Base-by-base conservation (phyloP, 805 yeast species). In the Clavispora santaluciae region DNA sequence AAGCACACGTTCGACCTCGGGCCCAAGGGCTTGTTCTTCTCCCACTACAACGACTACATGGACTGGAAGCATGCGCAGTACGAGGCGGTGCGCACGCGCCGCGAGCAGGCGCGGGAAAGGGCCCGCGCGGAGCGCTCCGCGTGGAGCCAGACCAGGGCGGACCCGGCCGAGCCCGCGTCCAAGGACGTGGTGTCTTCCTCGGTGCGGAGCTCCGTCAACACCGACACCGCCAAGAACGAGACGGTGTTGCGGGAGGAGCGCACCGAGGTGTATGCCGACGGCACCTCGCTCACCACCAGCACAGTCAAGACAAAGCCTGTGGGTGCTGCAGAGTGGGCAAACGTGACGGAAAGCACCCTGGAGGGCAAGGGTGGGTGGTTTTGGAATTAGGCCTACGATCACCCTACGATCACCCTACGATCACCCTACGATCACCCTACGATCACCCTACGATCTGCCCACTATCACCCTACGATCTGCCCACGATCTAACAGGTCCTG, bases 31-130 rank as follows among this genome's bases (percentile, higher is more conserved):
- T 42, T 70, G 6, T 86, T 74, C 60, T 89, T 87, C 66, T 68
- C 69, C 18, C 82, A 77, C 39, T 82, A 76, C 57, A 78, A 79
- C 21, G 83, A 78, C 25, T 78, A 73, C 45, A 61, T 89, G 56
- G 75, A 75, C 42, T 88, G 93, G 90, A 76, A 72, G 51, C 59
- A 71, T n/a, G 64, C 69, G 30, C 79, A 79, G 78, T 69, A 63
- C 38, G 66, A 69, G 40, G 52, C 69, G n/a, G 53, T 68, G n/a
- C 67, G 63, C 39, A 53, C 60, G 36, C 68, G 71, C 46, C 66
- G 70, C 45, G 45, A 38, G 15, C 37, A 23, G 16, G 21, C 30
- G 17, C 21, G 33, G 35, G 36, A 26, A 16, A 20, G 33, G 31
- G 18, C 33, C 25, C 25, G 22, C 25, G 30, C 37, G 25, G 22